A percentile compares a stretch with the other conserved stretches of the same genome.
phyloP scores from a whole-genome alignment of 495 filamentous ascomycete species.

The Xylaria flabelliformis region DNA sequence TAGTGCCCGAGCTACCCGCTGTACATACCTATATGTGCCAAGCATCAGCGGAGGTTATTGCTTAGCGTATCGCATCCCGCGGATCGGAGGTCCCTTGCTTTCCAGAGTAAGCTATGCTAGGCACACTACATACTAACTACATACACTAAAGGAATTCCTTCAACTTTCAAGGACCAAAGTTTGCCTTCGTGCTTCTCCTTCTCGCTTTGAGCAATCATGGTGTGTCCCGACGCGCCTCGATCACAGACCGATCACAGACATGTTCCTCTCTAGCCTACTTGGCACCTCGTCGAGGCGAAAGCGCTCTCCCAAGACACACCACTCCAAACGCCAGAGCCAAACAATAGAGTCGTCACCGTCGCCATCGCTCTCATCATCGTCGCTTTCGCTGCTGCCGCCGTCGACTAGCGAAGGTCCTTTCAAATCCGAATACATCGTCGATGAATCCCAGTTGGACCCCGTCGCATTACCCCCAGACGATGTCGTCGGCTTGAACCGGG shows the following conservation, averaged over 20 bases:
- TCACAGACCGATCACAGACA: conserved; percentile 21
- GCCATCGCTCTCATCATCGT: neutral
- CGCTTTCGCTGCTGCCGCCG: neutral
- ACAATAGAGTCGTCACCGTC: neutral
- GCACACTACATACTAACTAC: neutral
- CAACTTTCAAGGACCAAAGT: neutral
- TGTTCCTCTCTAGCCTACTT: conserved; percentile 26
- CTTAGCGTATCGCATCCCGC: conserved; percentile 25
- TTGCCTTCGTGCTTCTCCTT: neutral
- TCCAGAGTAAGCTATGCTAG: neutral
- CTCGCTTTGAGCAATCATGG: conserved; percentile 15
- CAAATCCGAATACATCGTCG: conserved; percentile 29
- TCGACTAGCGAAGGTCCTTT: neutral
- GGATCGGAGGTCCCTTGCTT: conserved; percentile 10
- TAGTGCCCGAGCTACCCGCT: too few species aligned
- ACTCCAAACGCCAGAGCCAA: neutral
- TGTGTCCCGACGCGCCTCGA: conserved; percentile 15
- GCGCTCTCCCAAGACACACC: neutral
- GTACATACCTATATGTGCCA: too few species aligned
- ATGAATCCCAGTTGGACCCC: conserved; percentile 51
- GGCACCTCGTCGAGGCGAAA: conserved; percentile 25
- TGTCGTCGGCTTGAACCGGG: conserved; percentile 75
- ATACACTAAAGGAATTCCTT: neutral
- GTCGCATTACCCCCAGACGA: conserved; percentile 57
- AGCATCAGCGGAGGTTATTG: too few species aligned